Evolutionary conservation across 208 protist genomes (phyloP).

Genomic region (Tetramitus jugosus): DNA sequence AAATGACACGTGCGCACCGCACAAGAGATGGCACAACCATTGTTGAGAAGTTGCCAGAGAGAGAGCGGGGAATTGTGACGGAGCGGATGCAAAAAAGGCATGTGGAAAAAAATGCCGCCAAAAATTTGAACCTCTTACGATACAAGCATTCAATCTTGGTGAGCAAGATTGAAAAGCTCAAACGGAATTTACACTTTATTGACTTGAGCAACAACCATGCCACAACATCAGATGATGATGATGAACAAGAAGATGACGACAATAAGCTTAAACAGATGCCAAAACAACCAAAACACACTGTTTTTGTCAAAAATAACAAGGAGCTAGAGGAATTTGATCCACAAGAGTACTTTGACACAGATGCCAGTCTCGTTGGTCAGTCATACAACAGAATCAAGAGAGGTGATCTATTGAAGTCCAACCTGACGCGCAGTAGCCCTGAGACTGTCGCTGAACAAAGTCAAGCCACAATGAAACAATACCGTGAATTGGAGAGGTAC

Average conservation of each 20-base stretch:
- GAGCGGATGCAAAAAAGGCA: background rate
- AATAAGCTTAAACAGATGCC: background rate
- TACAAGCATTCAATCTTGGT: background rate
- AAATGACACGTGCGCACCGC: background rate
- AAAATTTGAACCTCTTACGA: background rate
- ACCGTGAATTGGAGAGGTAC: background rate
- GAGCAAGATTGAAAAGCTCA: conserved; percentile 17
- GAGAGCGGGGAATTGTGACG: background rate
- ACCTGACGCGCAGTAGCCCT: background rate
- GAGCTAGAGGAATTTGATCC: background rate
- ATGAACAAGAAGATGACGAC: background rate
- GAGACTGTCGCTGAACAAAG: background rate
- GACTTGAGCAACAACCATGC: background rate
- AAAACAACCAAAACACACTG: background rate
- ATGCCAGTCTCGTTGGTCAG: background rate
- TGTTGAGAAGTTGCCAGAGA: background rate
- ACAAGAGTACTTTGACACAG: background rate
- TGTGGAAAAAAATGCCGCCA: background rate
- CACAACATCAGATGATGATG: too few species aligned
- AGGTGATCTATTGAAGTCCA: background rate
- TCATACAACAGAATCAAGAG: background rate
- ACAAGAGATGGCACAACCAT: background rate
- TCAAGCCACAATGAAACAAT: background rate
- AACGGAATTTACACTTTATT: background rate
- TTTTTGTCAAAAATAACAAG: background rate